Evolutionary conservation across 140 eudicot genomes (phyloP).

Genomic region (Cichorium intybus): DNA sequence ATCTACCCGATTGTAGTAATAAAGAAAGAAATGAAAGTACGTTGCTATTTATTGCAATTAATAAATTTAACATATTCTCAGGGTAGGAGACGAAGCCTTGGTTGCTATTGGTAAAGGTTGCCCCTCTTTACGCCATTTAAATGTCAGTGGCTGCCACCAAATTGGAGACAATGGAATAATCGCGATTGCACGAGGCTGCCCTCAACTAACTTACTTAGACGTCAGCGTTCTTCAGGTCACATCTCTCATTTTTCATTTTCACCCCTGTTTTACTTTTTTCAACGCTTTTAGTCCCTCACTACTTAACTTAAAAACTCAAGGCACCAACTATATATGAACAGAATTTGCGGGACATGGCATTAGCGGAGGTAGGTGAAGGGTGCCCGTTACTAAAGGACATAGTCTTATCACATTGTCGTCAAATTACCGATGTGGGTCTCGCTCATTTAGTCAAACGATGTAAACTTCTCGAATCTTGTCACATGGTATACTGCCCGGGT

Average conservation of each 20-base stretch:
- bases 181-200: slow-evolving; percentile 89
- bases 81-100: slow-evolving; percentile 88
- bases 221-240: slow-evolving; percentile 89
- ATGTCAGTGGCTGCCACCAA: slow-evolving; percentile 95
- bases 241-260: too few relatives aligned
- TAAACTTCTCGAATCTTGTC: slow-evolving; percentile 65
- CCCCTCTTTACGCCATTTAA: slow-evolving; percentile 61
- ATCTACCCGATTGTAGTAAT: too few relatives aligned
- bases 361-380: slow-evolving; percentile 79
- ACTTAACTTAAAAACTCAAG: not conserved
- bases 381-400: slow-evolving; percentile 73
- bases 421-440: slow-evolving; percentile 73
- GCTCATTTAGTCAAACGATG: slow-evolving; percentile 53
- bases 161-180: slow-evolving; percentile 85
- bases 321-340: slow-evolving; percentile 26
- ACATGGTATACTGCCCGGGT: slow-evolving; percentile 88
- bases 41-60: not conserved
- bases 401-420: slow-evolving; percentile 89
- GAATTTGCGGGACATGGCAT: slow-evolving; percentile 70
- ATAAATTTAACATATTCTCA: slow-evolving; percentile 24
- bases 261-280: not conserved
- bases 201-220: slow-evolving; percentile 68
- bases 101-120: slow-evolving; percentile 81
- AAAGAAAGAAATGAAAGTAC: too few relatives aligned
- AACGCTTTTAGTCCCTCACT: too few relatives aligned